A percentile compares a stretch with the other conserved stretches of the same genome.
Conservation (phyloP, 441 rosid genomes). For the Erodium trifolium region DNA sequence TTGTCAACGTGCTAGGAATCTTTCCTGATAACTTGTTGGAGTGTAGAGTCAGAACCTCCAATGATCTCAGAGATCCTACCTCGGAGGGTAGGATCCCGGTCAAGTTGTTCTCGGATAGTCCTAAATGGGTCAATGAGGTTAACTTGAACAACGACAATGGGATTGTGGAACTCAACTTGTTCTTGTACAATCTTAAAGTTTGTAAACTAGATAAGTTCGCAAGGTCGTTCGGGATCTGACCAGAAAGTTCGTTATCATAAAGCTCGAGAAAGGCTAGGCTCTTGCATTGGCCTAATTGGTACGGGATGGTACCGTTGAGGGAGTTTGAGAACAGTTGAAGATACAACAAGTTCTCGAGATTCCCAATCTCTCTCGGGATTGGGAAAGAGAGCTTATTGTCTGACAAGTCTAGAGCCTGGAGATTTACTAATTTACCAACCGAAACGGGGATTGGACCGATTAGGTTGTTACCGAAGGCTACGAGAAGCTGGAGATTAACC, state of each 20-base stretch:
- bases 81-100: slow-evolving; percentile 45
- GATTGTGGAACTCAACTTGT: slow-evolving; percentile 52
- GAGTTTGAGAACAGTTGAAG: slow-evolving; percentile 38
- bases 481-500: slow-evolving; percentile 39
- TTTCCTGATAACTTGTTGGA: slow-evolving; percentile 50
- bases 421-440: slow-evolving; percentile 37
- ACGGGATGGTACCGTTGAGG: slow-evolving; percentile 53
- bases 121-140: slow-evolving; percentile 43
- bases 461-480: slow-evolving; percentile 38
- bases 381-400: slow-evolving; percentile 49
- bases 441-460: slow-evolving; percentile 57
- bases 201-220: slow-evolving; percentile 48
- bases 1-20: slow-evolving; percentile 58
- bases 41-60: slow-evolving; percentile 53
- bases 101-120: slow-evolving; percentile 54
- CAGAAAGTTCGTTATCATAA: slow-evolving; percentile 41
- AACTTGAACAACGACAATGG: slow-evolving; percentile 50
- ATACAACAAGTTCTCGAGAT: slow-evolving; percentile 40
- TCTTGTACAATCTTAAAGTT: slow-evolving; percentile 35
- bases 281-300: slow-evolving; percentile 43
- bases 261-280: slow-evolving; percentile 47
- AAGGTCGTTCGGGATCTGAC: slow-evolving; percentile 56
- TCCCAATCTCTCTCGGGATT: slow-evolving; percentile 59
- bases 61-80: slow-evolving; percentile 46
- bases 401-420: slow-evolving; percentile 47